phyloP scores from a whole-genome alignment of 1,139 yeast species.

The Scheffersomyces illinoinensis region DNA sequence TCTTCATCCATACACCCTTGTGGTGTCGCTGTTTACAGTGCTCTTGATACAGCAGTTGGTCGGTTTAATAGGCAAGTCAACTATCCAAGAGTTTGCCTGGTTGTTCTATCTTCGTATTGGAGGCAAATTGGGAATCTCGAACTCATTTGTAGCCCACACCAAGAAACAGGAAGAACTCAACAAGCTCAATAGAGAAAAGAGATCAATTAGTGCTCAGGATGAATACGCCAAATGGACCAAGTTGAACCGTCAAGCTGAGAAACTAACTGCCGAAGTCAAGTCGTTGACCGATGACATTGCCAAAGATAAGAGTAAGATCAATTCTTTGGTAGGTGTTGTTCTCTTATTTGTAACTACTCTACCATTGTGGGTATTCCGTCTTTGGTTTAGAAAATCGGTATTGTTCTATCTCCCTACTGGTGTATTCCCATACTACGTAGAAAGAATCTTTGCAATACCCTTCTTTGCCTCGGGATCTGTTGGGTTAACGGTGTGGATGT shows the following conservation, averaged over 20 bases:
- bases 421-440: constrained; percentile 56
- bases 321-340: constrained; percentile 25
- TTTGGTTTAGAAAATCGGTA: constrained; percentile 58
- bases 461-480: constrained; percentile 56
- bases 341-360: constrained; percentile 34
- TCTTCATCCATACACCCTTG: constrained; percentile 27
- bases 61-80: constrained; percentile 33
- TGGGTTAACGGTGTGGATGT: constrained; percentile 55
- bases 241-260: constrained; percentile 71
- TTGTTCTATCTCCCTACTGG: constrained; percentile 64
- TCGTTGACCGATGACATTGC: constrained; percentile 38
- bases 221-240: constrained; percentile 97
- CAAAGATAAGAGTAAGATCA: constrained; percentile 37
- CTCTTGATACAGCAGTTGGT: constrained; percentile 34
- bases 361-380: constrained; percentile 53
- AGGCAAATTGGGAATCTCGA: constrained; percentile 29
- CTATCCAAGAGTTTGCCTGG: constrained; percentile 44
- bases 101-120: constrained; percentile 35
- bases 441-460: constrained; percentile 62
- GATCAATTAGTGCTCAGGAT: constrained; percentile 80
- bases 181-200: constrained; percentile 52
- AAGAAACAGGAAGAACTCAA: constrained; percentile 47
- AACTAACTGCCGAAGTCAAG: constrained; percentile 54
- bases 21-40: constrained; percentile 26
- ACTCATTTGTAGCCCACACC: constrained; percentile 32